Base-by-base conservation (phyloP, 106 monocot genomes). In the Acanthochlamys bracteata region DNA sequence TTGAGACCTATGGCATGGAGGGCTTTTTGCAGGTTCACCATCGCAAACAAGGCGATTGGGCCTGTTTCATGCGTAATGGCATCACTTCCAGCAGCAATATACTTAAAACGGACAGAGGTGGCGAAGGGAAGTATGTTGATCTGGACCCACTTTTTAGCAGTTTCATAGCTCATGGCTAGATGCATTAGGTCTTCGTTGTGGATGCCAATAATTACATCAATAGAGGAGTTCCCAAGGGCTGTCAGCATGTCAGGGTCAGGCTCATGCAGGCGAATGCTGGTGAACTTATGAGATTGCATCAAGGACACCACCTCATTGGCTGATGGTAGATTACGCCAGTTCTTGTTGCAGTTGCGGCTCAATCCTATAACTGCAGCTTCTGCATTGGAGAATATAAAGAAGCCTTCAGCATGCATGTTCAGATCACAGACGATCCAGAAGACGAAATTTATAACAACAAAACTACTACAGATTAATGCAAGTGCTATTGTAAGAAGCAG, bases 161-260 rank as follows among this genome's bases (percentile, higher is more conserved):
- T 16, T 7, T 6, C 17, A 22, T 20, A 20, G 22, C 22, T 45
- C 0, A 22, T 11, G 0, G 42, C 63, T 6, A 45, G 19, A 0
- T 16, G 63, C 22, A 11, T 6, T 10, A 63, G 63, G 10, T 45
- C 63, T 4, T 21, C 23, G 43, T 63, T 63, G 11, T 17, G 42
- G 63, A 63, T 20, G 20, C 42, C 63, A 42, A 63, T 10, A 42
- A 45, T 45, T 21, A 63, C 63, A 15, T 45, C 9, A 43, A 63
- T 20, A 42, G 20, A 19, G 43, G 63, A 63, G 42, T 45, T 22
- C 21, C 21, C 42, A 8, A 63, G 42, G 43, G 63, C 63, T 22
- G 21, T 8, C 15, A 63, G 43, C 41, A 22, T 22, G 7, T 42
- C 19, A 24, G 63, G 43, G 45, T 63, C 49, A 0, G 63, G 63